Conservation (phyloP, 257 asterid genomes). For the Henckelia pumila region DNA sequence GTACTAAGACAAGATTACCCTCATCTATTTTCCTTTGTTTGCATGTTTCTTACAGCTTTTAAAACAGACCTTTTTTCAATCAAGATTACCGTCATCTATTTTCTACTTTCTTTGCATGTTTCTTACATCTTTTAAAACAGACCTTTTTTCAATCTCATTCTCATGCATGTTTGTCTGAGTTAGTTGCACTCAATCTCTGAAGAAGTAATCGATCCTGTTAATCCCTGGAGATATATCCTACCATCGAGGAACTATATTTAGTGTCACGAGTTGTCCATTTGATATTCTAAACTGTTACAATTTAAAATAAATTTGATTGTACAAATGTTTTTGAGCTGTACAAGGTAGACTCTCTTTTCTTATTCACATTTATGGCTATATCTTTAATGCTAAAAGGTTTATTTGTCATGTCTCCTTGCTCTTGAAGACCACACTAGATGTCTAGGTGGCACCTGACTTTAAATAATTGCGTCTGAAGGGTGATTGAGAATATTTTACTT, state of each 20-base stretch:
- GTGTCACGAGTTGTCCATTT: background rate
- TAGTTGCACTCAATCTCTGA: background rate
- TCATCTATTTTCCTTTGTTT: background rate
- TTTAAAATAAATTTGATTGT: background rate
- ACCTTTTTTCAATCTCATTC: background rate
- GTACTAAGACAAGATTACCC: background rate
- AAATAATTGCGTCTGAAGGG: background rate
- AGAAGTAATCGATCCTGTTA: background rate
- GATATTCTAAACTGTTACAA: background rate
- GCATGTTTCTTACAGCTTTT: conserved; percentile 3
- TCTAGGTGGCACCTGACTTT: background rate
- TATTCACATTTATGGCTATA: background rate
- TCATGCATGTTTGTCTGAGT: background rate
- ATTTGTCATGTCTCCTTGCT: background rate
- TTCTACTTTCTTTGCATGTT: background rate
- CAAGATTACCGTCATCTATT: background rate
- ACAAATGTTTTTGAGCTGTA: background rate
- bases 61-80: too few species aligned
- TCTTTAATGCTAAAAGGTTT: background rate
- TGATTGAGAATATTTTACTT: background rate
- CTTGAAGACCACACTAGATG: background rate
- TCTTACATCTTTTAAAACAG: background rate
- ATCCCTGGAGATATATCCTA: background rate
- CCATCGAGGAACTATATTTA: background rate
- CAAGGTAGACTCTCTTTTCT: background rate